A percentile compares a stretch with the other conserved stretches of the same genome.
These are phyloP conservation scores for Hyaloscypha variabilis DNA, from an alignment of 495 filamentous ascomycete species.

Conservation along the genomic window DNA sequence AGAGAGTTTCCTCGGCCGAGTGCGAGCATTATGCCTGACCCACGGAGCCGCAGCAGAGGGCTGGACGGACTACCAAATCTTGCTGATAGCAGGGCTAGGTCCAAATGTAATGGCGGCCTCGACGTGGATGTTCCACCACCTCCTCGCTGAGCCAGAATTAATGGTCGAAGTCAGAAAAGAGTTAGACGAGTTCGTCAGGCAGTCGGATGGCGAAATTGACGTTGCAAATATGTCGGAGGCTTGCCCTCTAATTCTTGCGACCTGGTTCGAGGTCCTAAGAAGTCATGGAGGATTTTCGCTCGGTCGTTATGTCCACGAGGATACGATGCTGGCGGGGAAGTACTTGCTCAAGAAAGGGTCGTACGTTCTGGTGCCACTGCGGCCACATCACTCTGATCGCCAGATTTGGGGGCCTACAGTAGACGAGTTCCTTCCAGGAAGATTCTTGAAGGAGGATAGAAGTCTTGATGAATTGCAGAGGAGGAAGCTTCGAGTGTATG, in stretches of 20 bases:
- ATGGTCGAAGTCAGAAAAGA: neutral
- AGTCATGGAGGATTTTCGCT: conserved; percentile 6
- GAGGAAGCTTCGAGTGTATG: conserved; percentile 6
- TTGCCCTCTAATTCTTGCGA: conserved; percentile 2
- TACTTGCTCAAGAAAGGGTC: conserved; percentile 6
- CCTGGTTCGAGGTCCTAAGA: conserved; percentile 4
- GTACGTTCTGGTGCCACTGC: conserved; percentile 4
- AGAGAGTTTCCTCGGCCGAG: conserved; percentile 6
- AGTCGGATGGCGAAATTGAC: neutral
- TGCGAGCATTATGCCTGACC: conserved; percentile 1
- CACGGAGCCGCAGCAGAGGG: conserved; percentile 5
- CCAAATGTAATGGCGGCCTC: conserved; percentile 2
- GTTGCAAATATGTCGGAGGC: conserved; percentile 1
- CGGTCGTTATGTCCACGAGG: conserved; percentile 10
- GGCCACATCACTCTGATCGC: conserved; percentile 7
- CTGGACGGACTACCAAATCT: conserved; percentile 12
- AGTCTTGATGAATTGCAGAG: neutral
- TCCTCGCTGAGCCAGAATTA: neutral
- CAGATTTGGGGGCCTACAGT: neutral
- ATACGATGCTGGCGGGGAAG: conserved; percentile 1
- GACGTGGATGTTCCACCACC: conserved; percentile 7
- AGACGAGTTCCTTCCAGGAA: neutral
- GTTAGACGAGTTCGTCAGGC: neutral
- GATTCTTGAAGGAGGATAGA: conserved; percentile 13
- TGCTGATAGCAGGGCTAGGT: conserved; percentile 9